phyloP scores from a whole-genome alignment of 352 stramenopile genomes.

The Globisporangium rhizosaccharum region DNA sequence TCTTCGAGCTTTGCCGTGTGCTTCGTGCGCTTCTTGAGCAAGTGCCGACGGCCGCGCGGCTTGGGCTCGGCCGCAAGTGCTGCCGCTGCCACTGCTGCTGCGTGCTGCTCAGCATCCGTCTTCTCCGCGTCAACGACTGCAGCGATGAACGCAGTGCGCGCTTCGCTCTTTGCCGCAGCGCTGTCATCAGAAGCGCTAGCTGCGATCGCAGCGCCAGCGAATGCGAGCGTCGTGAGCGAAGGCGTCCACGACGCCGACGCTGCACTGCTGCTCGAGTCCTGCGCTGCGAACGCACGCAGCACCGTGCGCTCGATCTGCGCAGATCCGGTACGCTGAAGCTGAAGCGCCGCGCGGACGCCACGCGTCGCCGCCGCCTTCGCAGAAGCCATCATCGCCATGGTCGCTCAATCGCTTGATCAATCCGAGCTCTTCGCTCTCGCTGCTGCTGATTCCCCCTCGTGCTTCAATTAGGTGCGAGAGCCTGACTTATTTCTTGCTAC shows the following conservation, averaged over 20 bases:
- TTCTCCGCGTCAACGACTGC: constrained; percentile 11
- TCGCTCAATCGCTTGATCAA: neutral
- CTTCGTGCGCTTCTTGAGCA: constrained; percentile 61
- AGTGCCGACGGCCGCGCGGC: constrained; percentile 22
- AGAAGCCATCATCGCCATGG: neutral
- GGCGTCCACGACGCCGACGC: neutral
- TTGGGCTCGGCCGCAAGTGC: constrained; percentile 13
- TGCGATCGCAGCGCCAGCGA: constrained; percentile 5
- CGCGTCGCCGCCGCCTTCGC: neutral
- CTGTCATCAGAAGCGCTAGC: neutral
- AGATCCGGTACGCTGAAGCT: neutral
- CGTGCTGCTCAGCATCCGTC: constrained; percentile 3
- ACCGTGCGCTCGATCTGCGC: neutral
- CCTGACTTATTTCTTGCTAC: neutral
- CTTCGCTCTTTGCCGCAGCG: constrained; percentile 5
- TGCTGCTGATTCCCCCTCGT: neutral
- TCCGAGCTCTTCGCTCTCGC: neutral
- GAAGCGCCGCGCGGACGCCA: neutral
- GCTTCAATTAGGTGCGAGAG: neutral
- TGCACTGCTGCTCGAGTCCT: neutral
- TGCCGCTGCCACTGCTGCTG: constrained; percentile 1
- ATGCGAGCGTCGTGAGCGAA: constrained; percentile 6
- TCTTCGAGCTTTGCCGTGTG: constrained; percentile 57
- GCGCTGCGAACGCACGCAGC: neutral
- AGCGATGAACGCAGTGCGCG: constrained; percentile 8